Evolutionary conservation across 495 filamentous ascomycete genomes (phyloP).

Genomic region (Aspergillus coremiiformis): DNA sequence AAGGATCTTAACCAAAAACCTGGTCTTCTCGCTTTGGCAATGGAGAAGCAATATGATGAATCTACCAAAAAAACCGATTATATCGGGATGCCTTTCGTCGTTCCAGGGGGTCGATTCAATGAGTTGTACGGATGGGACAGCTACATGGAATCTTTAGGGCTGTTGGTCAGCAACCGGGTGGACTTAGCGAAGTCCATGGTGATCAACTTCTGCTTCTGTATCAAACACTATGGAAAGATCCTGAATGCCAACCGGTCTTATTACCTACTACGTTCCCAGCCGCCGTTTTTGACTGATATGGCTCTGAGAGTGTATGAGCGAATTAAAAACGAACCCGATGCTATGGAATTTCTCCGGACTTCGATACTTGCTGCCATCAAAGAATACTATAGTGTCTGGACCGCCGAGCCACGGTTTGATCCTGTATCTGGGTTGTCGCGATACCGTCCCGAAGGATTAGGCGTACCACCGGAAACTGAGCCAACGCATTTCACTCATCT

Average conservation of each 20-base stretch:
- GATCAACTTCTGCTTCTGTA: slow-evolving; percentile 91
- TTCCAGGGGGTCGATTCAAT: slow-evolving; percentile 94
- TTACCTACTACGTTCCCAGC: slow-evolving; percentile 88
- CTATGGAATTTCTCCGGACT: slow-evolving; percentile 67
- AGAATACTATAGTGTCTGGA: slow-evolving; percentile 93
- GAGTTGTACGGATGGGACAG: slow-evolving; percentile 97
- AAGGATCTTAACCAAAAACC: slow-evolving; percentile 72
- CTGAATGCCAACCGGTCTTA: slow-evolving; percentile 95
- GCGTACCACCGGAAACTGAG: slow-evolving; percentile 92
- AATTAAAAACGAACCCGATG: slow-evolving; percentile 71
- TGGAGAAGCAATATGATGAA: slow-evolving; percentile 64
- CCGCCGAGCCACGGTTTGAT: slow-evolving; percentile 69
- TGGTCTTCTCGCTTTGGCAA: slow-evolving; percentile 80
- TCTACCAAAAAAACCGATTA: slow-evolving; percentile 57
- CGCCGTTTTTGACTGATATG: slow-evolving; percentile 97
- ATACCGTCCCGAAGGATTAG: slow-evolving; percentile 80
- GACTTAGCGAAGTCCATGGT: slow-evolving; percentile 91
- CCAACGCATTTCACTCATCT: slow-evolving; percentile 81
- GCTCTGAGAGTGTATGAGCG: slow-evolving; percentile 81
- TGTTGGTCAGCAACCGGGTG: slow-evolving; percentile 72
- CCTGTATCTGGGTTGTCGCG: slow-evolving; percentile 73
- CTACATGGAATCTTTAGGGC: slow-evolving; percentile 88
- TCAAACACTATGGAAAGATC: slow-evolving; percentile 96
- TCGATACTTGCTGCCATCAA: slow-evolving; percentile 89
- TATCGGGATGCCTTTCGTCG: slow-evolving; percentile 84